phyloP scores from a whole-genome alignment of 352 stramenopile species.

The Pythium oligandrum region DNA sequence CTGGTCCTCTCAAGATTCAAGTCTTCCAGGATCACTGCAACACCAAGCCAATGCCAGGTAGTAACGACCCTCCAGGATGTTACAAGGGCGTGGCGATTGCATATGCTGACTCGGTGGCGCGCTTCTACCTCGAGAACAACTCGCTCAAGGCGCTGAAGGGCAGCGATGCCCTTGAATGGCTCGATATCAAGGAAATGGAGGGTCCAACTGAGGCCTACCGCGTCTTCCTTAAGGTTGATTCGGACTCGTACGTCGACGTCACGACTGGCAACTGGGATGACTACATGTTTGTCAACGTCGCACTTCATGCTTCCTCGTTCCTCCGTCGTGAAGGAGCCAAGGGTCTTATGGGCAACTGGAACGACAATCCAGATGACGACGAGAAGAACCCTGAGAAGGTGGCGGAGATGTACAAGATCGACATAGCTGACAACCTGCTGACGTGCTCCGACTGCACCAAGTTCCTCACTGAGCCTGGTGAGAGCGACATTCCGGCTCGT shows the following conservation, averaged over 20 bases:
- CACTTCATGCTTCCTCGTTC: not conserved
- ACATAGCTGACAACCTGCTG: not conserved
- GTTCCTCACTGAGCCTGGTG: not conserved
- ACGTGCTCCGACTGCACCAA: slow-evolving; percentile 4
- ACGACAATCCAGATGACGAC: slow-evolving; percentile 7
- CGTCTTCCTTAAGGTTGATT: slow-evolving; percentile 2
- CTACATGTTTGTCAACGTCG: slow-evolving; percentile 1
- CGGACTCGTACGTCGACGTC: slow-evolving; percentile 5
- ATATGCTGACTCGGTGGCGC: slow-evolving; percentile 6
- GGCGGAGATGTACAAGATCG: not conserved
- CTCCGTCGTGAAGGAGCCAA: not conserved
- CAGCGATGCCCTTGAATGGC: not conserved
- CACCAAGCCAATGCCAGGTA: not conserved
- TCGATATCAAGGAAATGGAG: not conserved
- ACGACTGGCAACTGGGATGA: not conserved
- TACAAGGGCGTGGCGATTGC: slow-evolving; percentile 1
- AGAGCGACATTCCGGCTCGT: not conserved
- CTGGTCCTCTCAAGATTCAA: slow-evolving; percentile 1
- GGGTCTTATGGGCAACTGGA: slow-evolving; percentile 8
- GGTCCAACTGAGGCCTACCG: slow-evolving; percentile 3
- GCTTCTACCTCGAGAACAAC: slow-evolving; percentile 1
- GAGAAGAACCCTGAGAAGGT: not conserved
- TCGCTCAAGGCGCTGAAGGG: not conserved
- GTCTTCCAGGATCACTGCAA: slow-evolving; percentile 2
- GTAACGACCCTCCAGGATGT: slow-evolving; percentile 1